A percentile compares a stretch with the other conserved stretches of the same genome.
Evolutionary conservation across 2,329 filamentous ascomycete genomes (phyloP).

Genomic region (Ciborinia camelliae): DNA sequence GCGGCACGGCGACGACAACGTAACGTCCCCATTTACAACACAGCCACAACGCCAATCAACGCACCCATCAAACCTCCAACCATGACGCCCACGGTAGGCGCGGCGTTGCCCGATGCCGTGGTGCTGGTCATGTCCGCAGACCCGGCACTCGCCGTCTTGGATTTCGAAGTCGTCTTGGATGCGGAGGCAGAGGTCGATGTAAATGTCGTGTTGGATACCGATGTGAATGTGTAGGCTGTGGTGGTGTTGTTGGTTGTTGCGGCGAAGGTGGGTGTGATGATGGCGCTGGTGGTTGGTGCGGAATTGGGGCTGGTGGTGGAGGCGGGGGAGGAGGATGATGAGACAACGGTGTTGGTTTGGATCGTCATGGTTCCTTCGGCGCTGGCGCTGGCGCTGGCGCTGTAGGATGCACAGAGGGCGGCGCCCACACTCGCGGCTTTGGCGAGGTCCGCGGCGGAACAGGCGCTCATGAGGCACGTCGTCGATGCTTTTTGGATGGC

Average conservation of each 20-base stretch:
- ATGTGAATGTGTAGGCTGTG: no score
- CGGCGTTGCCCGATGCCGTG: neutral
- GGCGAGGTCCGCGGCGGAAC: slow-evolving; percentile 34
- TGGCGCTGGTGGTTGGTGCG: neutral
- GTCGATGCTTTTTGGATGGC: slow-evolving; percentile 37
- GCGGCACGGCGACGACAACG: no score
- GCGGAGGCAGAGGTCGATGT: no score
- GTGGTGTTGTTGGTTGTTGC: no score
- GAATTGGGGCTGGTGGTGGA: neutral
- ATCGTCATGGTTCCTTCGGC: neutral
- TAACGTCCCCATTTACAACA: slow-evolving; percentile 3
- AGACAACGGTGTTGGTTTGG: neutral
- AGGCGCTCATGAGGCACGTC: slow-evolving; percentile 37
- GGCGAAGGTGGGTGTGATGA: no score
- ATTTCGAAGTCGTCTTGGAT: neutral
- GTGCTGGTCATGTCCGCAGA: neutral
- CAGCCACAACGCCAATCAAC: slow-evolving; percentile 4
- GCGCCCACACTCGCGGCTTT: slow-evolving; percentile 38
- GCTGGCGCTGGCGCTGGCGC: slow-evolving; percentile 24
- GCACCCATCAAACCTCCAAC: slow-evolving; percentile 12
- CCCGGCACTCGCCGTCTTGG: neutral
- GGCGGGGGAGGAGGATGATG: neutral
- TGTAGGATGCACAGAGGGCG: slow-evolving; percentile 37
- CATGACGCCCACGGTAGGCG: neutral
- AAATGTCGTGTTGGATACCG: no score